Percentiles rank a stretch among this genome's conserved stretches.
Conservation (phyloP, 768 basidiomycete genomes). For the Mycena leptocephala region DNA sequence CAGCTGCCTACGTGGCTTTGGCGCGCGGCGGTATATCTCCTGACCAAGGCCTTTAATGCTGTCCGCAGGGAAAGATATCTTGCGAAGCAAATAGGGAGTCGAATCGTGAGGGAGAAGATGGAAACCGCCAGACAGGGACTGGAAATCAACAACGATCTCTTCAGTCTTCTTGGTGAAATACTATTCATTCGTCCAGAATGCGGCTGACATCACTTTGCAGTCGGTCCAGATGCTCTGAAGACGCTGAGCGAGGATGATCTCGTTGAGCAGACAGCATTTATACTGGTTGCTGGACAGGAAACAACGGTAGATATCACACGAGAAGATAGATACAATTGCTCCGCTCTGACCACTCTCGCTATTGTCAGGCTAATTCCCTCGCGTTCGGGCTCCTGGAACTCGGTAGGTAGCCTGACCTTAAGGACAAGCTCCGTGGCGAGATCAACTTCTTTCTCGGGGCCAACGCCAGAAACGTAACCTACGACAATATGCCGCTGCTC, state of each 20-base stretch:
- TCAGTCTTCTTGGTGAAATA: neutral
- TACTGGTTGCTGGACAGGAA: neutral
- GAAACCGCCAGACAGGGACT: neutral
- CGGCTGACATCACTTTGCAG: neutral
- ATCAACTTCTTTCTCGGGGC: neutral
- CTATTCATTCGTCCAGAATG: neutral
- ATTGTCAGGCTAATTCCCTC: neutral
- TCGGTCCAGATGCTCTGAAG: neutral
- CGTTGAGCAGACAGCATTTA: neutral
- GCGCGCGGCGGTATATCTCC: neutral
- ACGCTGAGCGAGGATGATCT: neutral
- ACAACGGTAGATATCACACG: neutral
- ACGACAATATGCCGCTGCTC: constrained; percentile 18
- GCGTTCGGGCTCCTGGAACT: constrained; percentile 1
- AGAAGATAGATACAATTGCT: neutral
- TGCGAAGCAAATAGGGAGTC: neutral
- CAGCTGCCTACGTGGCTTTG: neutral
- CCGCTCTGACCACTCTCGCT: no score
- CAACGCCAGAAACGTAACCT: neutral
- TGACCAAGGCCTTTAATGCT: neutral
- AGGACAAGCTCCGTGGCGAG: constrained; percentile 7
- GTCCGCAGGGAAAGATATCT: neutral
- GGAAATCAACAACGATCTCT: neutral
- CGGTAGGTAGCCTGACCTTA: constrained; percentile 11
- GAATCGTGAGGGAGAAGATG: neutral